phyloP scores from a whole-genome alignment of 306 rosid genomes.

The Vachellia collinsii region DNA sequence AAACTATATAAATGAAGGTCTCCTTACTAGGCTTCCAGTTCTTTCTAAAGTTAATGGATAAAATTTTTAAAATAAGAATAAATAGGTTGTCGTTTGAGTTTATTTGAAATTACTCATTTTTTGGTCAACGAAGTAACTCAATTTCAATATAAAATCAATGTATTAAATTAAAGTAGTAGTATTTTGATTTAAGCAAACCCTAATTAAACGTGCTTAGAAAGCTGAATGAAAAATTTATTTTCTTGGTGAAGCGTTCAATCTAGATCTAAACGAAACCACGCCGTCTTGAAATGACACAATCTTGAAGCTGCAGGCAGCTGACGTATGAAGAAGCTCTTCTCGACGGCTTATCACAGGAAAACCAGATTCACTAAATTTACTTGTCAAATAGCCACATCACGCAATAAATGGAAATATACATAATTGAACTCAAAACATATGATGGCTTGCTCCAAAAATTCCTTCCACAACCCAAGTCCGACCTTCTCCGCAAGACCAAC shows the following conservation, averaged over 20 bases:
- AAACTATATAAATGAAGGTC: neutral
- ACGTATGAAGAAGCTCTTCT: neutral
- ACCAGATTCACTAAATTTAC: neutral
- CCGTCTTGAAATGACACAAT: neutral
- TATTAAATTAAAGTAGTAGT: neutral
- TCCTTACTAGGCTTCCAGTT: neutral
- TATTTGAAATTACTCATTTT: no score
- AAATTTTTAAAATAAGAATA: neutral
- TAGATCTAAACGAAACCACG: neutral
- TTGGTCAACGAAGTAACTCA: neutral
- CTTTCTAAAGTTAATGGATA: no score
- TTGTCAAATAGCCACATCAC: neutral
- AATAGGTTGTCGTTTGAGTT: neutral
- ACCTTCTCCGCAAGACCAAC: neutral
- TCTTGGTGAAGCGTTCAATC: neutral
- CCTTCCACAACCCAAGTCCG: neutral
- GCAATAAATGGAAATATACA: neutral
- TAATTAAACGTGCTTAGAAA: neutral
- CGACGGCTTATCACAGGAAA: neutral
- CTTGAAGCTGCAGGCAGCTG: neutral
- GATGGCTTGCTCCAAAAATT: neutral
- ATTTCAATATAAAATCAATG: neutral
- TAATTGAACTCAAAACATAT: neutral
- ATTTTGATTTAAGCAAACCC: neutral
- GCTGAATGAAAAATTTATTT: neutral